Evolutionary conservation across 176 grass and related monocot genomes (phyloP).

Genomic region (Olyra latifolia): DNA sequence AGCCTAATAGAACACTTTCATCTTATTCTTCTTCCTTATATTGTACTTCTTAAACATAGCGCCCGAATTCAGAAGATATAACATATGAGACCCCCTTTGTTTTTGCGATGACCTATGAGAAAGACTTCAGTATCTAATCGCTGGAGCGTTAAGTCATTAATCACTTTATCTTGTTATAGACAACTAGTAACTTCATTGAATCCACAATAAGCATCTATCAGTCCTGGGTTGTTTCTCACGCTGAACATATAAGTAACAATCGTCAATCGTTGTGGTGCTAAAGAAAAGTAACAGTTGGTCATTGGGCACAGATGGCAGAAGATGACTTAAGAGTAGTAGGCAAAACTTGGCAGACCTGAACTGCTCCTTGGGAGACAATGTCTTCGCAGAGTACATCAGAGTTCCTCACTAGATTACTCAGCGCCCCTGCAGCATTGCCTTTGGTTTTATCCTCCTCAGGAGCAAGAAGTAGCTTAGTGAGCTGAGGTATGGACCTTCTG

Average conservation of each 20-base stretch:
- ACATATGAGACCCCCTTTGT: background rate
- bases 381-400: constrained; percentile 65
- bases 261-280: background rate
- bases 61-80: background rate
- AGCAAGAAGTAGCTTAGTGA: constrained; percentile 70
- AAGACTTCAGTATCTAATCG: no score
- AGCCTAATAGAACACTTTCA: no score
- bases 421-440: constrained; percentile 88
- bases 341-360: constrained; percentile 55
- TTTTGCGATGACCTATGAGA: no score
- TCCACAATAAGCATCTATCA: background rate
- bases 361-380: constrained; percentile 69
- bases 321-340: background rate
- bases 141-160: no score
- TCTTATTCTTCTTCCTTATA: background rate
- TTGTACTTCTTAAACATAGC: background rate
- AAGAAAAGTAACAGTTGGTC: background rate
- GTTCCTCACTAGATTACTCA: constrained; percentile 87
- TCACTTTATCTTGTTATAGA: background rate
- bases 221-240: background rate
- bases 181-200: constrained; percentile 24
- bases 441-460: constrained; percentile 97
- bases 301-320: background rate
- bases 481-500: constrained; percentile 71
- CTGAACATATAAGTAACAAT: background rate